phyloP scores from a whole-genome alignment of 176 grass and related monocot species.

The Oryza glaberrima region DNA sequence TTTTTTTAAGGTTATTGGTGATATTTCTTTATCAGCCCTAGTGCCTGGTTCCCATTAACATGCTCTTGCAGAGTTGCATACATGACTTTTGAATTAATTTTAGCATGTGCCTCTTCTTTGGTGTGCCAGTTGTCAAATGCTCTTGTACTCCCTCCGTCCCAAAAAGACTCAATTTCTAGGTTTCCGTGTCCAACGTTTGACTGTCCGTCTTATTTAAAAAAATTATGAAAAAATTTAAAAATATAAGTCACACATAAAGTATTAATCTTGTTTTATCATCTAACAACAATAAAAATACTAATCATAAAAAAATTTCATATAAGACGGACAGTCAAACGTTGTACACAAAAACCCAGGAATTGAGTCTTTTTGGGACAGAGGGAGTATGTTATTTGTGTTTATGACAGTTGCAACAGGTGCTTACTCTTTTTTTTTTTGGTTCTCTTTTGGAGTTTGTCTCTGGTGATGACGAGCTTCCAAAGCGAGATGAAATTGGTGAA shows the following conservation, averaged over 20 bases:
- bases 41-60: not conserved
- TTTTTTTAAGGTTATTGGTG: constrained; percentile 1
- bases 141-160: not conserved
- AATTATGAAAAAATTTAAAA: too few species aligned
- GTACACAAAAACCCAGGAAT: too few species aligned
- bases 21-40: not conserved
- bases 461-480: constrained; percentile 95
- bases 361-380: too few species aligned
- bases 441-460: constrained; percentile 62
- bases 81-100: not conserved
- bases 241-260: too few species aligned
- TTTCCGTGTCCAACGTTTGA: too few species aligned
- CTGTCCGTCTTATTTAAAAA: too few species aligned
- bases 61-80: not conserved
- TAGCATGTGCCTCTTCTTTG: not conserved
- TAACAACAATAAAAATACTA: too few species aligned
- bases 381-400: not conserved
- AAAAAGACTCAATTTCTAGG: too few species aligned
- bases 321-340: too few species aligned
- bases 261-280: too few species aligned
- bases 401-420: not conserved
- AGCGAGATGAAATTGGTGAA: constrained; percentile 92
- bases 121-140: not conserved
- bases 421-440: constrained; percentile 2
- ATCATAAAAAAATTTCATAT: too few species aligned